phyloP scores from a whole-genome alignment of 2,329 filamentous ascomycete genomes.

The Pseudodiploospora longispora region DNA sequence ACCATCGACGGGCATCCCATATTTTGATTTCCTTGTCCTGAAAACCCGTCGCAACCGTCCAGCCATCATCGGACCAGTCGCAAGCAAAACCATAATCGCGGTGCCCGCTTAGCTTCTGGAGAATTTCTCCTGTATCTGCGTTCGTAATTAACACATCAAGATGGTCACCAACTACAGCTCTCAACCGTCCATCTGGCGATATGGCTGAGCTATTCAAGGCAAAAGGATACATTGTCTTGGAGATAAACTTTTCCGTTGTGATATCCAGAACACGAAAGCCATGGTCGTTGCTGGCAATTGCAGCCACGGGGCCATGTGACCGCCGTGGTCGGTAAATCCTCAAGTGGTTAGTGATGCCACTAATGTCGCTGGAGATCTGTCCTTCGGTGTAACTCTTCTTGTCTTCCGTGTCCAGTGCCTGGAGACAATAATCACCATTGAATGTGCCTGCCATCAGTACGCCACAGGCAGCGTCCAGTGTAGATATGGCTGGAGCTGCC shows the following conservation, averaged over 20 bases:
- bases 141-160: slow-evolving; percentile 58
- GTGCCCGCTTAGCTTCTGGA: slow-evolving; percentile 54
- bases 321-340: slow-evolving; percentile 47
- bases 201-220: slow-evolving; percentile 67
- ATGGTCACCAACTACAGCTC: slow-evolving; percentile 65
- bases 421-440: slow-evolving; percentile 45
- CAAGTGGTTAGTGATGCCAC: slow-evolving; percentile 58
- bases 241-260: slow-evolving; percentile 48
- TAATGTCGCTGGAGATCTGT: slow-evolving; percentile 37
- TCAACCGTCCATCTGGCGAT: slow-evolving; percentile 62
- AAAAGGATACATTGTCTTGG: slow-evolving; percentile 44
- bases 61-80: slow-evolving; percentile 71
- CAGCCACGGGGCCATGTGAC: slow-evolving; percentile 44
- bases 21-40: slow-evolving; percentile 68
- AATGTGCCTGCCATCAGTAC: slow-evolving; percentile 54
- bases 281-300: slow-evolving; percentile 56
- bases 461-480: slow-evolving; percentile 43
- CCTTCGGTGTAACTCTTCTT: slow-evolving; percentile 31
- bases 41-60: slow-evolving; percentile 67
- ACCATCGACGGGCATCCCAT: slow-evolving; percentile 69
- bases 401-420: slow-evolving; percentile 34
- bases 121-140: slow-evolving; percentile 54
- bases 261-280: slow-evolving; percentile 52
- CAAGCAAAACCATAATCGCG: slow-evolving; percentile 67
- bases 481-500: slow-evolving; percentile 35